These are phyloP conservation scores for Sonneratia alba DNA, from an alignment of 345 rosid species.

Conservation along the genomic window DNA sequence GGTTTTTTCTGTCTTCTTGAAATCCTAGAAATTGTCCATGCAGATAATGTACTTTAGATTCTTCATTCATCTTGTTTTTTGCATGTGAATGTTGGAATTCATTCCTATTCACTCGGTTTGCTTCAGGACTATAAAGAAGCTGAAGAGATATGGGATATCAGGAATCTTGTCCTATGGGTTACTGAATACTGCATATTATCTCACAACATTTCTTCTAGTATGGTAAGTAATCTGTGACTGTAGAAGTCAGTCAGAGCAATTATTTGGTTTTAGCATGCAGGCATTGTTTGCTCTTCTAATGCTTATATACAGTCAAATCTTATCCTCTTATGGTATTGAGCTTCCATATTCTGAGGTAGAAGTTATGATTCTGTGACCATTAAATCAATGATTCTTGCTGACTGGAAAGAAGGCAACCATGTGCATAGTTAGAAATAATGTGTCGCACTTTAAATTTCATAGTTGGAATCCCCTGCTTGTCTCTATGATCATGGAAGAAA, in stretches of 20 bases:
- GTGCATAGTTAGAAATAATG: background rate
- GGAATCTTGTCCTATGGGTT: conserved; percentile 80
- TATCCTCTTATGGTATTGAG: background rate
- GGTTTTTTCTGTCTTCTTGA: background rate
- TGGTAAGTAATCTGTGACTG: conserved; percentile 45
- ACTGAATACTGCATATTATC: conserved; percentile 71
- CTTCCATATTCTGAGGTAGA: background rate
- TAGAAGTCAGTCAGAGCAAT: background rate
- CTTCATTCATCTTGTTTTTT: background rate
- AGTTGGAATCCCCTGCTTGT: background rate
- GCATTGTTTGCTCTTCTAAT: background rate
- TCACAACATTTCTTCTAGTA: conserved; percentile 59
- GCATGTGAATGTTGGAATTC: background rate
- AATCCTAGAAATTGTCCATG: background rate
- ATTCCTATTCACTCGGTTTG: conserved; percentile 1
- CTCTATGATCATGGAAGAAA: background rate
- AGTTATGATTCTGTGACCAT: background rate
- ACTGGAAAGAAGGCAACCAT: background rate
- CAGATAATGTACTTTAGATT: background rate
- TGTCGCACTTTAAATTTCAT: background rate
- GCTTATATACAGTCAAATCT: background rate
- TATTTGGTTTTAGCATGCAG: background rate
- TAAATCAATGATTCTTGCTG: background rate
- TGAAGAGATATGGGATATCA: conserved; percentile 76
- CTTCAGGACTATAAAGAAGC: conserved; percentile 46